Evolutionary conservation across 306 rosid genomes (phyloP), one percentile per base, ranked within the genome.

Genomic region (Luffa aegyptiaca): DNA sequence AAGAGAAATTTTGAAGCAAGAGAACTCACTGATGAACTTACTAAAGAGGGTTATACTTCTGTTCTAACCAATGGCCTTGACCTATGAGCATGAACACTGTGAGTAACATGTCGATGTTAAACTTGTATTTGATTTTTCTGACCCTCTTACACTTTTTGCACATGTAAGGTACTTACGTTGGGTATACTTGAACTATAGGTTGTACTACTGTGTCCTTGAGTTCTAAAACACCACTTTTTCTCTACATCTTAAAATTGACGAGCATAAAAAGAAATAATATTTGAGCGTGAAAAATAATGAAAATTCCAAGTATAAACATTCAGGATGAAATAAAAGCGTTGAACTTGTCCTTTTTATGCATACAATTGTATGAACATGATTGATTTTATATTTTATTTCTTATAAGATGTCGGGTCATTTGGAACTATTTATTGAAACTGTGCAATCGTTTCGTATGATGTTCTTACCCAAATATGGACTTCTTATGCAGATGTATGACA

Each of bases 401-500:
- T 65, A 16, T 17, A 65, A 16, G 21, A 6, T 37, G 48, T 65
- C 11, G 21, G 1, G 5, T 1, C 46, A 37, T 61, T 61, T 65
- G 72, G 46, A 61, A 37, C 26, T 17, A 37, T 37, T 39, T 3
- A 8, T 48, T 13, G 11, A 48, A 75, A 31, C 36, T 4, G 65
- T 31, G 59, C 61, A 45, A 45, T 75, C 69, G 72, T 69, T 41
- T 42, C 46, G 17, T 58, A 62, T 21, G 53, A 35, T 48, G 66
- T 31, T 66, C 63, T 65, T 58, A 59, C 56, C 74, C 46, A 3
- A 83, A 58, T 80, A 84, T 59, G 53, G 39, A 77, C 77, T 75
- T 76, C 80, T 69, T 77, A 52, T 88, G 83, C 89, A 94, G 98
- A 88, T 88, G 48, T 92, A 92, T 83, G 97, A 90, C 77, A 81